Base-by-base conservation (phyloP, 2,329 filamentous ascomycete genomes). In the Fusarium sp. region DNA sequence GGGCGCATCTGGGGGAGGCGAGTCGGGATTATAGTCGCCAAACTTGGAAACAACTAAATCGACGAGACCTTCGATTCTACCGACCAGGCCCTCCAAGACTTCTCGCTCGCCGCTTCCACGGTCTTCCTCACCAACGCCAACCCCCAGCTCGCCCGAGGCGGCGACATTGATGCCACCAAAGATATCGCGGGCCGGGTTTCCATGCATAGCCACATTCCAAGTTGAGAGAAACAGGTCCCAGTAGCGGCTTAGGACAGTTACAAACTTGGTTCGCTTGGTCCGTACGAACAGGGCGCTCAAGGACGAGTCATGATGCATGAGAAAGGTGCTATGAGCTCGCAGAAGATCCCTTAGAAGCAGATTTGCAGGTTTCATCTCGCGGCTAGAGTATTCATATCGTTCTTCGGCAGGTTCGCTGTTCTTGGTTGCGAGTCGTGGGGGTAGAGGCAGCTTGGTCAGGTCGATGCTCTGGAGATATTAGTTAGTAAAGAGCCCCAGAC, bases 71-170 rank as follows among this genome's bases (percentile, higher is more conserved):
- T 96, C 90, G 23, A 93, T 92, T 60, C 92, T 85, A 9, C 85
- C 86, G 1, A 93, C 89, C 67, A 97, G 88, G n/a, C 93, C 93
- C 78, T 98, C 95, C 1, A 99, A 83, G 0, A 98, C 95, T 73
- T 96, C 95, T 73, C 95, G 86, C 81, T 98, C 95, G 31, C 93
- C 93, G 77, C 95, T 97, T 4, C 95, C 95, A 78, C 93, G 91
- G 60, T 97, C 93, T 81, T 98, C 96, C 78, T 98, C 96, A 16
- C 96, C 96, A 1, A 98, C 96, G 0, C 96, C 96, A 49, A 97
- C 88, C 14, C 96, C 96, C 25, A 98, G 86, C 80, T 98, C 95
- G 16, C 96, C 95, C 33, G 93, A 93, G 6, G 91, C 92, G 11
- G 94, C 93, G 31, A 99, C 84, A 78, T 97, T 97, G 76, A 97